Base-by-base conservation (phyloP, 2,329 filamentous ascomycete genomes). In the Grosmannia penicillata region DNA sequence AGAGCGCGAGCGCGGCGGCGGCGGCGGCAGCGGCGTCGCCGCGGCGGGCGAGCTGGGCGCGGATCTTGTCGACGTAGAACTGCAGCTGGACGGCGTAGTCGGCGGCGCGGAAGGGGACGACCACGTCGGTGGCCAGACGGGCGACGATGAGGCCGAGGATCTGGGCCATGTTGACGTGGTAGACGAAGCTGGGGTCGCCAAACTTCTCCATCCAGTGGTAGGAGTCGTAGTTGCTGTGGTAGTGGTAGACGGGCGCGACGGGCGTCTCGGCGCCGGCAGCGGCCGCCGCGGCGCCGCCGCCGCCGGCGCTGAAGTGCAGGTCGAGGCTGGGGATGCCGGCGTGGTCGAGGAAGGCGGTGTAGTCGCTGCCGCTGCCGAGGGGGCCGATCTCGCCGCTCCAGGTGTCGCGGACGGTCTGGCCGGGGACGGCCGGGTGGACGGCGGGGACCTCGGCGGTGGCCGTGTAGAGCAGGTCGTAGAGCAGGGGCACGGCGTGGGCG, bases 211-310 rank as follows among this genome's bases (percentile, higher is more conserved):
- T 93, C 86, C 87, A 94, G 56, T 80, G 66, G 56, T 86, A 91
- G 51, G 77, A 84, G 55, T 93, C 86, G 57, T 93, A 93, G 62
- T 94, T 93, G 55, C 78, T 79, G 60, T 94, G 86, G 56, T 94
- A 94, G 51, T 84, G 80, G 53, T 85, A 84, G 4, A 83, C 66
- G 0, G 77, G 61, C 31, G 68, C 65, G 21, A 15, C 32, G 5
- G 28, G 33, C 22, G 15, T n/a, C n/a, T n/a, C n/a, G n/a, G n/a
- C n/a, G n/a, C n/a, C n/a, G n/a, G n/a, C n/a, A n/a, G n/a, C n/a
- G n/a, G n/a, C n/a, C n/a, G n/a, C n/a, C n/a, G n/a, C 30, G 4
- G 26, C 31, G 33, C 25, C 35, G 2, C 57, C 52, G 0, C 48
- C 41, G 19, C 56, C 56, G 8, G 48, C 52, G 14, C 54, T 55